Percentiles rank a stretch among this genome's conserved stretches.
These are phyloP conservation scores for Argentina anserina DNA, from an alignment of 306 rosid genomes.

Conservation along the genomic window DNA sequence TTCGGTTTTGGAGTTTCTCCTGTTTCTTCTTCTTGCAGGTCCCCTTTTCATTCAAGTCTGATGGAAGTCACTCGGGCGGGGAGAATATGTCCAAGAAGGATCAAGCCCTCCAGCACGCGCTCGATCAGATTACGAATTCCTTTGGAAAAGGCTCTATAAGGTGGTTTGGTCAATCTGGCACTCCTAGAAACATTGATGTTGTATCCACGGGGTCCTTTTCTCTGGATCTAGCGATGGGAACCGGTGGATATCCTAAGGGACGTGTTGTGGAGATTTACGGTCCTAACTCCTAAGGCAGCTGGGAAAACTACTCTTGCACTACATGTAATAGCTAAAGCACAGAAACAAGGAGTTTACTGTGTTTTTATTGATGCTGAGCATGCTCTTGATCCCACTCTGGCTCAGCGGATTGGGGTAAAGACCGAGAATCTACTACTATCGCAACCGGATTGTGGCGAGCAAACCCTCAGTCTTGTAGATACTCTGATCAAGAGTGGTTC, in stretches of 20 bases:
- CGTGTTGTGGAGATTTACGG: constrained; percentile 93
- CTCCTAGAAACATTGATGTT: constrained; percentile 57
- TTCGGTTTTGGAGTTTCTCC: too few species aligned
- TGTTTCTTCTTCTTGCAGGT: too few species aligned
- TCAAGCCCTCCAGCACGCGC: constrained; percentile 70
- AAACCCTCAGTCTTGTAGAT: constrained; percentile 88
- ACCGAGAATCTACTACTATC: constrained; percentile 73
- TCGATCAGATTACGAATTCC: constrained; percentile 82
- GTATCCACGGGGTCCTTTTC: constrained; percentile 80
- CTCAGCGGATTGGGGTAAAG: constrained; percentile 79
- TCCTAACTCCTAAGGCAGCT: constrained; percentile 93
- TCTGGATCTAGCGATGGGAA: constrained; percentile 77
- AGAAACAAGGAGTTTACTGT: constrained; percentile 89
- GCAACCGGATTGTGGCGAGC: constrained; percentile 95
- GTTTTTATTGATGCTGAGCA: constrained; percentile 92
- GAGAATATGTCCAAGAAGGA: constrained; percentile 79
- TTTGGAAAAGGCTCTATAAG: constrained; percentile 90
- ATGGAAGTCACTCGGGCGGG: constrained; percentile 62
- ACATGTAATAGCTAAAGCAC: constrained; percentile 92
- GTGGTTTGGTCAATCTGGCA: constrained; percentile 81
- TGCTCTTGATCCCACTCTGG: constrained; percentile 82
- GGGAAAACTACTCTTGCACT: constrained; percentile 90
- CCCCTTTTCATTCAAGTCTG: too few species aligned
- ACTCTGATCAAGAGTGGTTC: constrained; percentile 88
- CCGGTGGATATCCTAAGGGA: constrained; percentile 93